These are phyloP conservation scores for Zostera marina DNA, from an alignment of 116 monocot genomes.

Conservation along the genomic window DNA sequence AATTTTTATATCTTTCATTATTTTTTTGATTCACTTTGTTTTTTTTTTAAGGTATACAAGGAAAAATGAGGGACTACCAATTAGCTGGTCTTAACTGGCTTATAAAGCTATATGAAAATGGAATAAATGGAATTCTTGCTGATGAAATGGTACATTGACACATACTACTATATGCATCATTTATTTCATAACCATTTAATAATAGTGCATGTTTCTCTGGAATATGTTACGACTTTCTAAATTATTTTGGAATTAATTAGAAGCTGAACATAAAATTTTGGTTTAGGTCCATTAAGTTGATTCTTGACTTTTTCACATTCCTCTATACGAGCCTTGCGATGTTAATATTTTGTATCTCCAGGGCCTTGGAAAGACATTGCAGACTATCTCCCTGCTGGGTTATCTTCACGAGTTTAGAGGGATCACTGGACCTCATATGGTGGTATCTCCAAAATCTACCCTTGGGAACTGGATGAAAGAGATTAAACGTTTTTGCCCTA, in stretches of 20 bases:
- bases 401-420: conserved; percentile 94
- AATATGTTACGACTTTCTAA: too few relatives aligned
- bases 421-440: conserved; percentile 95
- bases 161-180: background rate
- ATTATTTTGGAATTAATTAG: background rate
- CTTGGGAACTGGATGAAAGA: conserved; percentile 99
- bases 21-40: background rate
- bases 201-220: too few relatives aligned
- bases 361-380: conserved; percentile 99
- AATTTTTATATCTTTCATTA: too few relatives aligned
- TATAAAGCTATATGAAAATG: conserved; percentile 95
- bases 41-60: conserved; percentile 66
- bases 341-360: conserved; percentile 8
- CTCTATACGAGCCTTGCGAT: background rate
- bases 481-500: conserved; percentile 85
- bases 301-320: background rate
- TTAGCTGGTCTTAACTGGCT: conserved; percentile 97
- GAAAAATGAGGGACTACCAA: conserved; percentile 96
- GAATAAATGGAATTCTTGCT: conserved; percentile 98
- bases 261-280: background rate
- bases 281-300: background rate
- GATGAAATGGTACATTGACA: conserved; percentile 81
- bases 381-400: conserved; percentile 87
- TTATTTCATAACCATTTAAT: background rate
- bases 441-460: conserved; percentile 97